Evolutionary conservation across 2,329 filamentous ascomycete species (phyloP).

Genomic region (Monilinia fructicola): DNA sequence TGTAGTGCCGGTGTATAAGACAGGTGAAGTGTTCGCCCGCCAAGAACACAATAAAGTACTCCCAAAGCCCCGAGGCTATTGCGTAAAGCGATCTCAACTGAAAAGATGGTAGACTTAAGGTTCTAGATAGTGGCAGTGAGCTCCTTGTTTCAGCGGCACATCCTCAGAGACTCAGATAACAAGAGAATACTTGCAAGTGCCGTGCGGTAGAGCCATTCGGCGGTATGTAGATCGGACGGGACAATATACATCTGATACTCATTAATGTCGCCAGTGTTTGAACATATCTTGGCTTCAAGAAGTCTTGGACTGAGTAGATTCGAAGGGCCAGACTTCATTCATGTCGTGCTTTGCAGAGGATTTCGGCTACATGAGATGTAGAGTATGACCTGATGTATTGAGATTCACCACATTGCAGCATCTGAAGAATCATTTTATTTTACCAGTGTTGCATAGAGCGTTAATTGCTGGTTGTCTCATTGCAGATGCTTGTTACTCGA

Average conservation of each 20-base stretch:
- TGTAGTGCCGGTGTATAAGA: neutral
- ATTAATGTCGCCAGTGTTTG: neutral
- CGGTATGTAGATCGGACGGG: neutral
- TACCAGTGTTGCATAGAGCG: neutral
- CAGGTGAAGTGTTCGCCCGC: neutral
- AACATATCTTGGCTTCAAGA: neutral
- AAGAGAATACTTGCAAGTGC: neutral
- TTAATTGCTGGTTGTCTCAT: neutral
- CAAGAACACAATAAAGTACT: neutral
- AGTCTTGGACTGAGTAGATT: neutral
- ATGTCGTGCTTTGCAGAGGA: too few relatives aligned
- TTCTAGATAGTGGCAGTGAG: neutral
- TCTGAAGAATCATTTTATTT: neutral
- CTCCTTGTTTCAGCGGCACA: neutral
- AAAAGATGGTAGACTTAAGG: neutral
- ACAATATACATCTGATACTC: neutral
- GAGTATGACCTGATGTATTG: neutral
- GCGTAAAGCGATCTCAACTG: neutral
- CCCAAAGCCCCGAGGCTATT: neutral
- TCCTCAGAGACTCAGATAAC: neutral
- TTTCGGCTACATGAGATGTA: too few relatives aligned
- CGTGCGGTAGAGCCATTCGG: conserved; percentile 1
- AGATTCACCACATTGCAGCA: neutral
- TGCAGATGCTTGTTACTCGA: neutral
- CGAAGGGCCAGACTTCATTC: too few relatives aligned